Conservation (phyloP, 345 rosid species). For the Melastoma malabathricum region DNA sequence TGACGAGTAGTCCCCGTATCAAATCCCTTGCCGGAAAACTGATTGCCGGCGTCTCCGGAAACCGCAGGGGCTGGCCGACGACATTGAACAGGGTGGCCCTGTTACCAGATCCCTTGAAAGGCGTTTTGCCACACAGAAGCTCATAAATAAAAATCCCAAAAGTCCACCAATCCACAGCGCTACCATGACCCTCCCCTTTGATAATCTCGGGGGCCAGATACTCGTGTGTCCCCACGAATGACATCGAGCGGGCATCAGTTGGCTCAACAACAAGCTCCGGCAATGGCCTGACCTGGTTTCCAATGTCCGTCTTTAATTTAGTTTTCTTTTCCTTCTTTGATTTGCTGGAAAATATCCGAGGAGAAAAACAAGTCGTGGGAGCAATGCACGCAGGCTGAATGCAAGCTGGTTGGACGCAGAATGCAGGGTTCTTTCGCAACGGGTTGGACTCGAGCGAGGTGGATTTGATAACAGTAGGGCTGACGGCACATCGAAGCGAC, state of each 20-base stretch:
- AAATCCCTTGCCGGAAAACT: constrained; percentile 67
- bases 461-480: constrained; percentile 45
- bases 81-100: constrained; percentile 75
- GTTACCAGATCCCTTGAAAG: constrained; percentile 74
- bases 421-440: constrained; percentile 34
- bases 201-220: constrained; percentile 82
- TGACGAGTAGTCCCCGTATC: constrained; percentile 68
- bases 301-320: constrained; percentile 25
- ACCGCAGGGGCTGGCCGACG: constrained; percentile 62
- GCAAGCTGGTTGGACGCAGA: constrained; percentile 54
- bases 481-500: constrained; percentile 52
- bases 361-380: constrained; percentile 49
- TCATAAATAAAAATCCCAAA: constrained; percentile 72
- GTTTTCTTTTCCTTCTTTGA: constrained; percentile 38
- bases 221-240: constrained; percentile 85
- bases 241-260: constrained; percentile 83
- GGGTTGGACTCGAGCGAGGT: constrained; percentile 29
- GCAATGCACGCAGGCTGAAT: constrained; percentile 48
- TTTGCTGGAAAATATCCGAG: constrained; percentile 43
- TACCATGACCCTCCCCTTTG: constrained; percentile 82
- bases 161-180: constrained; percentile 93
- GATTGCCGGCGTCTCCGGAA: constrained; percentile 63
- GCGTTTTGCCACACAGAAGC: constrained; percentile 70
- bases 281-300: constrained; percentile 56
- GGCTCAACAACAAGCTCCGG: constrained; percentile 93